Evolutionary conservation across 768 basidiomycete species (phyloP).

Genomic region (Suillus americanus): DNA sequence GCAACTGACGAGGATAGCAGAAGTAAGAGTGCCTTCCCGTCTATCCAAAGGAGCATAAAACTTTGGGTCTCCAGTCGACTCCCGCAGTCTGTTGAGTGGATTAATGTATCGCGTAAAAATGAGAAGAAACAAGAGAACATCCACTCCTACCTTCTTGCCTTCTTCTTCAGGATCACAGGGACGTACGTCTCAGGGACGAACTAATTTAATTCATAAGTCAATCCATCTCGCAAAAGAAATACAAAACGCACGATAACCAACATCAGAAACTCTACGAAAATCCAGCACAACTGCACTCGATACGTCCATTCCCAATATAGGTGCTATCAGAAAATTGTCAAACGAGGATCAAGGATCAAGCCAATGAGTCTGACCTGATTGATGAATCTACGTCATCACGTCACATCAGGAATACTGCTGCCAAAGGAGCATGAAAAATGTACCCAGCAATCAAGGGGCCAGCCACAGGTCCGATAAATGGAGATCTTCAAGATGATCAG

Average conservation of each 20-base stretch:
- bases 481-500: slow-evolving; percentile 29
- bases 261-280: slow-evolving; percentile 48
- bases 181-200: slow-evolving; percentile 72
- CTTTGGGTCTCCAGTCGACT: slow-evolving; percentile 48
- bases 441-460: slow-evolving; percentile 62
- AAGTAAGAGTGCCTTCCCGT: slow-evolving; percentile 40
- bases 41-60: slow-evolving; percentile 64
- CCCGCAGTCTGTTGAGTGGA: slow-evolving; percentile 44
- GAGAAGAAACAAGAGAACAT: background rate
- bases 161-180: slow-evolving; percentile 58
- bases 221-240: background rate
- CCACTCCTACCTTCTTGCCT: slow-evolving; percentile 50
- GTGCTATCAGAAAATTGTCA: slow-evolving; percentile 36
- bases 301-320: slow-evolving; percentile 78
- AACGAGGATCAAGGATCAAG: background rate
- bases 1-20: slow-evolving; percentile 57
- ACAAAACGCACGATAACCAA: slow-evolving; percentile 46
- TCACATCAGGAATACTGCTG: background rate
- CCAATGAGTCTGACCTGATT: slow-evolving; percentile 48
- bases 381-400: slow-evolving; percentile 51
- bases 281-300: slow-evolving; percentile 70
- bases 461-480: slow-evolving; percentile 56
- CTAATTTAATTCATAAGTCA: slow-evolving; percentile 29
- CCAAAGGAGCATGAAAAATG: slow-evolving; percentile 19
- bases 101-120: background rate